Evolutionary conservation across 352 stramenopile species (phyloP).

Genomic region (Pythium sukuiense): DNA sequence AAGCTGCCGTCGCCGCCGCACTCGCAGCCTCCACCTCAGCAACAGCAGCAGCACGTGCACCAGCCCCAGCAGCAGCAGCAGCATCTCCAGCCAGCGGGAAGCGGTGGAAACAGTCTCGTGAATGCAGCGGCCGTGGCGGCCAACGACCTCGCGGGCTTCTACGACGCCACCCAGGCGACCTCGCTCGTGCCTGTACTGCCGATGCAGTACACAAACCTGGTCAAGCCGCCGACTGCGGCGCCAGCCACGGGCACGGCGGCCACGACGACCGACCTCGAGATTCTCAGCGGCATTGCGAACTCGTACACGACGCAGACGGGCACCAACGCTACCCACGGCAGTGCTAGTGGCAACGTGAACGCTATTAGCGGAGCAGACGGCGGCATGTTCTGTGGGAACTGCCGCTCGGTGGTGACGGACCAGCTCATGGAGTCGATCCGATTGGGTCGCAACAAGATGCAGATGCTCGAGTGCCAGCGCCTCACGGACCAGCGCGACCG

Average conservation of each 20-base stretch:
- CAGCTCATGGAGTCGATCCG: conserved; percentile 80
- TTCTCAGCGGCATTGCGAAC: conserved; percentile 83
- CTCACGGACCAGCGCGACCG: conserved; percentile 60
- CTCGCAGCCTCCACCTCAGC: conserved; percentile 6
- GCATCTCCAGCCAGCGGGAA: conserved; percentile 19
- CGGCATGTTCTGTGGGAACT: conserved; percentile 51
- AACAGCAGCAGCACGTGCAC: conserved; percentile 3
- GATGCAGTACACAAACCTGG: conserved; percentile 56
- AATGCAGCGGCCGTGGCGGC: conserved; percentile 11
- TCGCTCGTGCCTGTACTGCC: conserved; percentile 51
- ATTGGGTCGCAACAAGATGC: conserved; percentile 65
- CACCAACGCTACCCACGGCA: not conserved
- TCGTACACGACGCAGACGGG: conserved; percentile 53
- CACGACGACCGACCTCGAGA: conserved; percentile 67
- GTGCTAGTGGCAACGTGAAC: not conserved
- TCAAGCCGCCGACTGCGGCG: conserved; percentile 22
- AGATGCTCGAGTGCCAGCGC: conserved; percentile 54
- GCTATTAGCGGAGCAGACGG: not conserved
- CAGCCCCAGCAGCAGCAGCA: conserved; percentile 10
- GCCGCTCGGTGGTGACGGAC: conserved; percentile 62
- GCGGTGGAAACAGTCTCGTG: conserved; percentile 1
- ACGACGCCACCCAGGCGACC: conserved; percentile 40
- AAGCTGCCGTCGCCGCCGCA: conserved; percentile 39
- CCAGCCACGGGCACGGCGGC: conserved; percentile 19
- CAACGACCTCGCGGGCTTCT: conserved; percentile 59